Evolutionary conservation across 2,329 filamentous ascomycete genomes (phyloP).

Genomic region (Fusarium sp.): DNA sequence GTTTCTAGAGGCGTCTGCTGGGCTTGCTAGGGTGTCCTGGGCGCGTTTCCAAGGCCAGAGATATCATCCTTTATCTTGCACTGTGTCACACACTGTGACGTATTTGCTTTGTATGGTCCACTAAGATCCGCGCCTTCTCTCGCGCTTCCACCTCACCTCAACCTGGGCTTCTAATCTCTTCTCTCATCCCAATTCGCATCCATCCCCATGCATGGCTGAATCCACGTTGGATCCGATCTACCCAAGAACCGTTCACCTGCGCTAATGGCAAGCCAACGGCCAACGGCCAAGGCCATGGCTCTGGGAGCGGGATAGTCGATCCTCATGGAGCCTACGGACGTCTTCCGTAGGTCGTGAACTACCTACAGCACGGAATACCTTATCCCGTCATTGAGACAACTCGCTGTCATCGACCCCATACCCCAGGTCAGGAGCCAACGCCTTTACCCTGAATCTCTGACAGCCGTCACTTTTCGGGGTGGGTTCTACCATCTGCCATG

Average conservation of each 20-base stretch:
- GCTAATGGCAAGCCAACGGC: conserved; percentile 7
- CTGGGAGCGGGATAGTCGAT: conserved; percentile 1
- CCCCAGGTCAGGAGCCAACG: background rate
- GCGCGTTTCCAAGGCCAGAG: background rate
- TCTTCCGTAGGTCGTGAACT: background rate
- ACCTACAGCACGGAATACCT: background rate
- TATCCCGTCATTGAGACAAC: background rate
- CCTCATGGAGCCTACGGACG: background rate
- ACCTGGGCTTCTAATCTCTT: conserved; percentile 21
- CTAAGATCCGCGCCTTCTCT: conserved; percentile 8
- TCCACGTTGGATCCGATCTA: background rate
- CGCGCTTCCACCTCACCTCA: conserved; percentile 31
- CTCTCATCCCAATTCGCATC: conserved; percentile 9
- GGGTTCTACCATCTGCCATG: background rate
- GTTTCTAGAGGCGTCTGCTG: background rate
- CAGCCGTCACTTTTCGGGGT: background rate
- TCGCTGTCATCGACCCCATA: background rate
- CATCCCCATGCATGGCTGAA: background rate
- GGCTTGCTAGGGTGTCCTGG: background rate
- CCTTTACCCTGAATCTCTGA: background rate
- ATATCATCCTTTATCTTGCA: background rate
- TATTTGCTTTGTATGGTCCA: conserved; percentile 5
- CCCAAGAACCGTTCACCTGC: conserved; percentile 3
- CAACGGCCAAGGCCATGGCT: conserved; percentile 6
- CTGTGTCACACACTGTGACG: background rate